phyloP scores from a whole-genome alignment of 768 basidiomycete genomes.

The Coprinopsis cinerea region DNA sequence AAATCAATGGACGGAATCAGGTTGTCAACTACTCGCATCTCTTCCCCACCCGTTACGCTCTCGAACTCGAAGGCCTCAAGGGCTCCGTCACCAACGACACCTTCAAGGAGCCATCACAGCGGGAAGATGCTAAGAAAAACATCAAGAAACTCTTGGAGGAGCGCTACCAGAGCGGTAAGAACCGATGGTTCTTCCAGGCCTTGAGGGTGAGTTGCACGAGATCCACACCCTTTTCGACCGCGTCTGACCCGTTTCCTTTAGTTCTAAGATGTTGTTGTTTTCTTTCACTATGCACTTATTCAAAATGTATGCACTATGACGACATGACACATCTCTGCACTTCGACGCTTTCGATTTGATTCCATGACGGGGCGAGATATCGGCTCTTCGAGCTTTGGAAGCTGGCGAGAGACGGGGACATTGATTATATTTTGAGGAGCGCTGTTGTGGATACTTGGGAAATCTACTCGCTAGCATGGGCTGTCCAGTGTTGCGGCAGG shows the following conservation, averaged over 20 bases:
- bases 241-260: neutral
- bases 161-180: slow-evolving; percentile 88
- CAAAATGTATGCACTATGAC: slow-evolving; percentile 14
- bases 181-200: slow-evolving; percentile 95
- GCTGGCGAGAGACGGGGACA: too few relatives aligned
- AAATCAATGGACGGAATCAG: slow-evolving; percentile 31
- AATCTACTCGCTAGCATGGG: too few relatives aligned
- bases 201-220: slow-evolving; percentile 54
- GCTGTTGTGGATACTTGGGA: too few relatives aligned
- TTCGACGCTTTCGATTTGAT: neutral
- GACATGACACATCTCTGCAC: slow-evolving; percentile 5
- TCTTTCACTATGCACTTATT: neutral
- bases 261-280: slow-evolving; percentile 5
- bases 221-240: neutral
- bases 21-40: slow-evolving; percentile 97
- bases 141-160: slow-evolving; percentile 98
- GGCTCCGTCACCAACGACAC: slow-evolving; percentile 78
- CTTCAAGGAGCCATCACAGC: slow-evolving; percentile 96
- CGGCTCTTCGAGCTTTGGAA: neutral
- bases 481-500: too few relatives aligned
- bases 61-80: slow-evolving; percentile 95
- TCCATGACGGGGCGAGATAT: neutral
- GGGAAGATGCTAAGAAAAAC: slow-evolving; percentile 91
- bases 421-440: too few relatives aligned
- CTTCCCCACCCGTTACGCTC: slow-evolving; percentile 97